Base-by-base conservation (phyloP, 2,329 filamentous ascomycete genomes). In the Bipolaris bicolor region DNA sequence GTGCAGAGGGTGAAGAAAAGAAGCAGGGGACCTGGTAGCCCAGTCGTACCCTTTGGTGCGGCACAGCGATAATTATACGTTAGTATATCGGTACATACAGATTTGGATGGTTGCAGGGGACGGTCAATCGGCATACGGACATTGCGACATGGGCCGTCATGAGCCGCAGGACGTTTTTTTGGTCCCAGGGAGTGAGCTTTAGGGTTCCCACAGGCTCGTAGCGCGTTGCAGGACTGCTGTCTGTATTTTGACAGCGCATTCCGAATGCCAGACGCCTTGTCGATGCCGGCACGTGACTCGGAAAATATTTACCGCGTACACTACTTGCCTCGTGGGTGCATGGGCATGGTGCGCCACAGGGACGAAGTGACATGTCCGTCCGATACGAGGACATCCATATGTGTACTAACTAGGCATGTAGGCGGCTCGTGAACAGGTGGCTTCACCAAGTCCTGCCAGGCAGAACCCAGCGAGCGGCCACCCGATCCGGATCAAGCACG, bases 61-160 rank as follows among this genome's bases (percentile, higher is more conserved):
- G 31, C 15, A 41, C 40, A 16, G 43, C 20, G n/a, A 44, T 47
- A 31, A 36, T 13, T 31, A 31, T 31, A 31, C 29, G 29, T 31
- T 31, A n/a, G 20, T 36, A 26, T 26, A 2, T 24, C 43, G 33
- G 41, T 48, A 46, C 37, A 16, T 47, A 5, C 10, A 31, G 10
- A 31, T 31, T 31, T 31, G 43, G 36, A 44, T 48, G 22, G 44
- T 24, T 45, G 49, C 49, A 49, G 46, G 36, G 20, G 50, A 49
- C 22, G 20, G 46, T 41, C 22, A 16, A 22, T 20, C 37, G 22
- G 18, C 24, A 41, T 41, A 33, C 33, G 40, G 29, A 36, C 18
- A 37, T 31, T 31, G 29, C 29, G 16, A 20, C 36, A 31, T 31
- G 39, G 49, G 49, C 52, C 43, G 47, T 49, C 53, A 52, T 40